Evolutionary conservation across 495 filamentous ascomycete genomes (phyloP).

Genomic region (Parmelia sp.): DNA sequence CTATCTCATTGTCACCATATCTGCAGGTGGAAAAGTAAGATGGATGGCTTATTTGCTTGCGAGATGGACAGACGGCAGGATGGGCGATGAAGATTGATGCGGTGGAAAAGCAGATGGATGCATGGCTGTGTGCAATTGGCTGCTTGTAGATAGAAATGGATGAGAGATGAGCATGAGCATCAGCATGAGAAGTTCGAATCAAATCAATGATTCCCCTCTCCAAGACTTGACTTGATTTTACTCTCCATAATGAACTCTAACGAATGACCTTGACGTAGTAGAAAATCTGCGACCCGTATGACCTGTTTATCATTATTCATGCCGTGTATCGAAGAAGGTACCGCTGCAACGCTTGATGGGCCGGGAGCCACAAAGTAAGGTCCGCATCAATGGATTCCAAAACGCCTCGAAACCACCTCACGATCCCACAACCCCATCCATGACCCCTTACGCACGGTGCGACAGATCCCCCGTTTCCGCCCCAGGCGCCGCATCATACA

Average conservation of each 20-base stretch:
- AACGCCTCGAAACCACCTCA: neutral
- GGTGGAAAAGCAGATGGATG: neutral
- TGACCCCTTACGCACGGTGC: constrained; percentile 19
- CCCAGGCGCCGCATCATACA: constrained; percentile 1
- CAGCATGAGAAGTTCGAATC: too few relatives aligned
- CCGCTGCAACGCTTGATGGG: too few relatives aligned
- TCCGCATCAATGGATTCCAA: too few relatives aligned
- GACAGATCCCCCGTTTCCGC: constrained; percentile 30
- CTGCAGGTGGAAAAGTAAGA: neutral
- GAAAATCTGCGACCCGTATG: too few relatives aligned
- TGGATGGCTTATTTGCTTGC: neutral
- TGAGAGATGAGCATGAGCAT: too few relatives aligned
- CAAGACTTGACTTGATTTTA: too few relatives aligned
- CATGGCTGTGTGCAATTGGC: neutral
- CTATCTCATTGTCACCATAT: constrained; percentile 27
- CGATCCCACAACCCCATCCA: neutral
- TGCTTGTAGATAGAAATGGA: constrained; percentile 3
- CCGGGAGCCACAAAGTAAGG: too few relatives aligned
- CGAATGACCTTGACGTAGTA: too few relatives aligned
- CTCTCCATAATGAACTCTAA: too few relatives aligned
- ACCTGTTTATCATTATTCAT: too few relatives aligned
- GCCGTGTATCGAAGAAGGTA: too few relatives aligned
- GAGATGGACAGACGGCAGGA: neutral
- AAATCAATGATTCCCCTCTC: neutral
- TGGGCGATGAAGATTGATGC: neutral